Base-by-base conservation (phyloP, 2,329 filamentous ascomycete species). In the Sporothrix schenckii region DNA sequence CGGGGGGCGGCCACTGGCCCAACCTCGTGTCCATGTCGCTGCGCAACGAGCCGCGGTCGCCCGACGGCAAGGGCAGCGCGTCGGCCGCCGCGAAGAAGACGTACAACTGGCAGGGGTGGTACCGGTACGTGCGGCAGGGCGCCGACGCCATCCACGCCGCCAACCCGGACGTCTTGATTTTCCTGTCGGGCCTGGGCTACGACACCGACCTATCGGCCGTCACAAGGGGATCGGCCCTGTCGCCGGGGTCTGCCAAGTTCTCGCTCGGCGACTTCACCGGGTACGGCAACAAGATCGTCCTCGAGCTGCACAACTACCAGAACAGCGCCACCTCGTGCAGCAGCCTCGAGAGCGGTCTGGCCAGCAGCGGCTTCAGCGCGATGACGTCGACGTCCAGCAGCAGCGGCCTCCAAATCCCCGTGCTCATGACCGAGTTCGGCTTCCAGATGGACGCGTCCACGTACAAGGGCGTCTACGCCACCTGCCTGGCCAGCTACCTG, bases 251-350 rank as follows among this genome's bases (percentile, higher is more conserved):
- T 16, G 77, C 70, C 19, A 81, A 73, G 3, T 88, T 87, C 74
- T 78, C 75, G 68, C 76, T 79, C 3, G 74, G 74, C 16, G 83
- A 85, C 74, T 88, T 87, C 73, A 13, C 27, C 3, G 69, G 81
- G 0, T 86, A 84, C 76, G 78, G 78, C 1, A 77, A 87, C 74
- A 88, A 88, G 78, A 80, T 88, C 0, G 86, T 87, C 9, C 80
- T 88, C 2, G 87, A 89, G 76, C 79, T 89, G 11, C 87, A 89
- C 80, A 88, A 87, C 78, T 89, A 89, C 77, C 80, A 86, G 72
- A 86, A 82, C 73, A 75, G 77, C n/a, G 82, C 83, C 3, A 80
- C 77, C 0, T 82, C 79, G 74, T 89, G 87, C 76, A 75, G 76
- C 10, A 78, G 78, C 10, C 80, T 88, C 14, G 77, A 81, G 72